phyloP scores from a whole-genome alignment of 768 basidiomycete species.

The Mycena pura region DNA sequence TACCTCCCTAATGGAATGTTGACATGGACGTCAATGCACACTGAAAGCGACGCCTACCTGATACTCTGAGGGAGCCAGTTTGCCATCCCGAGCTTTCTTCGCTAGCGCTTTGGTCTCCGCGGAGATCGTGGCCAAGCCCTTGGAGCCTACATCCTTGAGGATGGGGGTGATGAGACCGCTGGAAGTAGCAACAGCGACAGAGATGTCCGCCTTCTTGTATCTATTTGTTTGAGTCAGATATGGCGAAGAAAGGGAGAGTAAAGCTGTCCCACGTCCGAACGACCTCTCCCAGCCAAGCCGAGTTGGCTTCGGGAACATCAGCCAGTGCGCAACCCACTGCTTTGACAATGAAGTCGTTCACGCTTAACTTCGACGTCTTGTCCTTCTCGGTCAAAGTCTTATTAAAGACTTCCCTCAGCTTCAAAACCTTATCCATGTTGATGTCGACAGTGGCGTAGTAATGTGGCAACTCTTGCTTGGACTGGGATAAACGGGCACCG shows the following conservation, averaged over 20 bases:
- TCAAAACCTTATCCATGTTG: constrained; percentile 95
- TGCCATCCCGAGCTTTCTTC: constrained; percentile 95
- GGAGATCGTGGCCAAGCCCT: constrained; percentile 93
- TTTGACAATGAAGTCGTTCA: constrained; percentile 99
- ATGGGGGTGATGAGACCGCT: constrained; percentile 97
- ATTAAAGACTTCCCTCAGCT: constrained; percentile 96
- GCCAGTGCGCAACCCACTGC: constrained; percentile 88
- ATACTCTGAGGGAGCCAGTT: constrained; percentile 93
- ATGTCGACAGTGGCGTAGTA: constrained; percentile 96
- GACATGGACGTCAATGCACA: neutral
- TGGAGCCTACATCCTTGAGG: constrained; percentile 89
- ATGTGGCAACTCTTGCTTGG: constrained; percentile 94
- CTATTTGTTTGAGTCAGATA: constrained; percentile 44
- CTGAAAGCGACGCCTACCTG: constrained; percentile 64
- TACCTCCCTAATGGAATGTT: constrained; percentile 72
- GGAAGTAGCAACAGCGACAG: constrained; percentile 95
- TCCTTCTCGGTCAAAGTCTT: constrained; percentile 84
- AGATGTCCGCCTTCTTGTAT: constrained; percentile 97
- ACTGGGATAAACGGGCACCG: constrained; percentile 87
- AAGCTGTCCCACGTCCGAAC: constrained; percentile 84
- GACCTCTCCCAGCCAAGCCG: constrained; percentile 95
- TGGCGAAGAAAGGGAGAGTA: neutral
- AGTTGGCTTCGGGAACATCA: constrained; percentile 98
- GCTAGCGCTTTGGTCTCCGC: constrained; percentile 91
- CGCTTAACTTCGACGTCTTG: constrained; percentile 90